Evolutionary conservation across 176 grass and related monocot species (phyloP), one percentile per base, ranked within the genome.

Genomic region (Secale cereale): DNA sequence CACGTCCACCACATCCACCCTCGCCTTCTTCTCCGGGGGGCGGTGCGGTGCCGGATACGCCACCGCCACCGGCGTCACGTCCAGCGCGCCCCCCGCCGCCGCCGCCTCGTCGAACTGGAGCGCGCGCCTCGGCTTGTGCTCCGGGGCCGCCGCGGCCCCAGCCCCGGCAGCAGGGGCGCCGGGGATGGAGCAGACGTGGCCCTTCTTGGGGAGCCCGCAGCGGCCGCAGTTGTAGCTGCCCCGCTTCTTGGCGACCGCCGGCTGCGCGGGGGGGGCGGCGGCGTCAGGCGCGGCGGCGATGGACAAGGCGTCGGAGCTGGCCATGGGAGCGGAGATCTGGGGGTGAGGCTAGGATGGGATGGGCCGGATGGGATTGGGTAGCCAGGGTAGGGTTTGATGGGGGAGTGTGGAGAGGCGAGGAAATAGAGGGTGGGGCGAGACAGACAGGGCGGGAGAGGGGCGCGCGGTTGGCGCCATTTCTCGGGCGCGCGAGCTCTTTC

Each of bases 191-290:
- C 96, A 98, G 19, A 91, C 83, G 73, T 98, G 93, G 89, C 96
- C 96, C 90, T 94, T 95, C 85, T 95, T 98, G 74, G 96, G 96
- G 3, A 89, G 73, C 7, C 96, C 96, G 50, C 93, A 98, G 1
- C 93, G 85, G 65, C 95, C 95, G 62, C 95, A 98, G 85, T 94
- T 98, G 83, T 98, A 98, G 91, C 74, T 98, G 27, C 95, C 93
- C 2, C 91, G 91, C 63, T 84, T 87, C 87, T 98, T 95, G 66
- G 52, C 13, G 33, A 1, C 3, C 41, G 43, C 12, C 1, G 62
- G 65, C 7, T 37, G 48, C n/a, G 12, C 35, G 2, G n/a, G 54
- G 13, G 71, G 0, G 2, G n/a, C 63, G 13, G 17, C 23, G 36
- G 13, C 19, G 4, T 13, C 37, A 4, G 57, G n/a, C 28, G 40